Base-by-base conservation (phyloP, 106 monocot species). In the Dioscorea alata region DNA sequence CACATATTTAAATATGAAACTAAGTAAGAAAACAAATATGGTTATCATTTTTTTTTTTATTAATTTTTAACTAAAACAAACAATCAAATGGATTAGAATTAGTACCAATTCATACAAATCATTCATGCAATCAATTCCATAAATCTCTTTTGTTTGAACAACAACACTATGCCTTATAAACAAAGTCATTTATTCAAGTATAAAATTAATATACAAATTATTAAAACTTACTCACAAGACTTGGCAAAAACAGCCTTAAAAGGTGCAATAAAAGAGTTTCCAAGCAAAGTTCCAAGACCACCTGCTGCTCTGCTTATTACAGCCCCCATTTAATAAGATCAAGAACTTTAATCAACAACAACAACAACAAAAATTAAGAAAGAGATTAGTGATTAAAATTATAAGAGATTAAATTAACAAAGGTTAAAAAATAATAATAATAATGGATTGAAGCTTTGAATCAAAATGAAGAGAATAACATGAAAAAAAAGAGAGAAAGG, bases 161-260 rank as follows among this genome's bases (percentile, higher is more conserved):
- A n/a, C n/a, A n/a, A n/a, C n/a, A n/a, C n/a, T n/a, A n/a, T n/a
- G n/a, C n/a, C n/a, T n/a, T n/a, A n/a, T n/a, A 64, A 4, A n/a
- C 4, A 54, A 68, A 2, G 57, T 1, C 49, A 33, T 19, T 42
- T 57, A 58, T 2, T 2, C 22, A 31, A 25, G 28, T 14, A 15
- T 6, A 8, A 17, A 50, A 31, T 16, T 8, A 15, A 1, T 4
- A 23, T 16, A 49, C 14, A 57, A 51, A n/a, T 1, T 28, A 33
- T 0, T 17, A 13, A 14, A 19, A 31, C 87, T 79, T 82, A 89
- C 88, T 89, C 82, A 82, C 88, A 89, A 54, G 81, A 74, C 42
- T 13, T 21, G 50, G 79, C 74, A 66, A 89, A 89, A 4, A 89
- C 66, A 32, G 76, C 62, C 73, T 82, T 89, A 62, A 89, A 61